Percentiles rank a stretch among this genome's conserved stretches.
phyloP scores from a whole-genome alignment of 1,284 basidiomycete species.

The Athelia psychrophila region DNA sequence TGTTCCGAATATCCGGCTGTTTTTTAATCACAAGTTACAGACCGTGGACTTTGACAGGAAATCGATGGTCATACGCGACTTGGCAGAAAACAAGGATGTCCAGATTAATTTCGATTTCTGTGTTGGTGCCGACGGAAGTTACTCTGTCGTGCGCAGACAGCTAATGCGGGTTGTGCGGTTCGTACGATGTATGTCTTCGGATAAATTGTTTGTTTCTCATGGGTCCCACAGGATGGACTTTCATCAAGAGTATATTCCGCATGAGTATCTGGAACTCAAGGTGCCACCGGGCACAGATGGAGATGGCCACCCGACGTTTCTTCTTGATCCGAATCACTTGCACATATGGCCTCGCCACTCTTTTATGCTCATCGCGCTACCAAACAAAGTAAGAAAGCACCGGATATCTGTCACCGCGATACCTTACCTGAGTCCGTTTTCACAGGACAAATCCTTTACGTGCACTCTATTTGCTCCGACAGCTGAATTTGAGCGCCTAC shows the following conservation, averaged over 20 bases:
- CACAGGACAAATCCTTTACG: constrained; percentile 81
- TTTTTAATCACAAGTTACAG: constrained; percentile 81
- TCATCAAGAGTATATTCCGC: constrained; percentile 90
- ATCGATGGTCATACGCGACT: constrained; percentile 47
- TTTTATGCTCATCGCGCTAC: constrained; percentile 98
- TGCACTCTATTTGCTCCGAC: constrained; percentile 93
- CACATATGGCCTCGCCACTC: constrained; percentile 99
- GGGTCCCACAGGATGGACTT: constrained; percentile 79
- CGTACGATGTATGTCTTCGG: constrained; percentile 23
- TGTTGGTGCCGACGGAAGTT: constrained; percentile 87
- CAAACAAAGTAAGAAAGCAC: constrained; percentile 76
- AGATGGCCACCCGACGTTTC: constrained; percentile 65
- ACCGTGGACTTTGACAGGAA: constrained; percentile 73
- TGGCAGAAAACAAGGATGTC: constrained; percentile 39
- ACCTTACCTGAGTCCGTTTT: constrained; percentile 16
- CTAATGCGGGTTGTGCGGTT: constrained; percentile 90
- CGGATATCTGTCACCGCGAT: constrained; percentile 18
- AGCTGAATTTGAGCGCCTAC: constrained; percentile 69
- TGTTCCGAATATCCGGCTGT: constrained; percentile 63
- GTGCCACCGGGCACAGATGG: constrained; percentile 79
- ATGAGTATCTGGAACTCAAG: constrained; percentile 95
- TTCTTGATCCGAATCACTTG: constrained; percentile 91
- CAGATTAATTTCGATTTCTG: constrained; percentile 74
- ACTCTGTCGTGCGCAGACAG: constrained; percentile 82
- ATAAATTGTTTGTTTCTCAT: constrained; percentile 12